Evolutionary conservation across 1,139 yeast species (phyloP).

Genomic region (Candida pseudocylindracea): DNA sequence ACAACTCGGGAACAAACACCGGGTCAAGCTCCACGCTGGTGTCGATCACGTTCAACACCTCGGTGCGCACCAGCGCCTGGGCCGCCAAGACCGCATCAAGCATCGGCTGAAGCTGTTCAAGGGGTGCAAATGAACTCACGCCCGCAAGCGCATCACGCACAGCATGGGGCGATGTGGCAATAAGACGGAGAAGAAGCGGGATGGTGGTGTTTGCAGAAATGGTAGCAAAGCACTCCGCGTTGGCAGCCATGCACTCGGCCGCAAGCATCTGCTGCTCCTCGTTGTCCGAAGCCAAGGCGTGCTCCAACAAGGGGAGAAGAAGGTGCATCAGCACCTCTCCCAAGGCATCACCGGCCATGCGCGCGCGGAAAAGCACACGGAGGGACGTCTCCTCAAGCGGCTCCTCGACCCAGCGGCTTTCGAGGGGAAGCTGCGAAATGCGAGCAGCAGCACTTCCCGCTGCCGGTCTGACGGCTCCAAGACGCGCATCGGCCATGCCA

Average conservation of each 20-base stretch:
- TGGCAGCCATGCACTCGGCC: too few species aligned
- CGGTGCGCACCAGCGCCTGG: slow-evolving; percentile 48
- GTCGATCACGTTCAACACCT: slow-evolving; percentile 69
- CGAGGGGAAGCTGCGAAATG: slow-evolving; percentile 38
- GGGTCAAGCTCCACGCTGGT: slow-evolving; percentile 53
- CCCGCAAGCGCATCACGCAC: slow-evolving; percentile 37
- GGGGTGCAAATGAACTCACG: slow-evolving; percentile 1
- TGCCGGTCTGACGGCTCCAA: slow-evolving; percentile 27
- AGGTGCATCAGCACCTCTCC: slow-evolving; percentile 34
- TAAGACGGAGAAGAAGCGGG: too few species aligned
- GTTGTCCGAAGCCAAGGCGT: not conserved
- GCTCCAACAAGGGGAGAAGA: not conserved
- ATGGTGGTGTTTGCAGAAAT: too few species aligned
- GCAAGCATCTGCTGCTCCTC: too few species aligned
- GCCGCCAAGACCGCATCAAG: slow-evolving; percentile 37
- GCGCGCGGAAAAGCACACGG: slow-evolving; percentile 31
- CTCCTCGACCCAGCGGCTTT: slow-evolving; percentile 15
- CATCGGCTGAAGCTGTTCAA: slow-evolving; percentile 33
- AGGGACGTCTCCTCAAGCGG: slow-evolving; percentile 27
- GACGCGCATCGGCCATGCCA: slow-evolving; percentile 17
- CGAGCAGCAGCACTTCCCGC: slow-evolving; percentile 27
- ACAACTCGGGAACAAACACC: slow-evolving; percentile 39
- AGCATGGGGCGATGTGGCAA: slow-evolving; percentile 52
- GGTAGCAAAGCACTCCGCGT: too few species aligned
- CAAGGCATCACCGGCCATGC: slow-evolving; percentile 60